Conservation (phyloP, 1,139 yeast species). For the Hyphopichia burtonii region DNA sequence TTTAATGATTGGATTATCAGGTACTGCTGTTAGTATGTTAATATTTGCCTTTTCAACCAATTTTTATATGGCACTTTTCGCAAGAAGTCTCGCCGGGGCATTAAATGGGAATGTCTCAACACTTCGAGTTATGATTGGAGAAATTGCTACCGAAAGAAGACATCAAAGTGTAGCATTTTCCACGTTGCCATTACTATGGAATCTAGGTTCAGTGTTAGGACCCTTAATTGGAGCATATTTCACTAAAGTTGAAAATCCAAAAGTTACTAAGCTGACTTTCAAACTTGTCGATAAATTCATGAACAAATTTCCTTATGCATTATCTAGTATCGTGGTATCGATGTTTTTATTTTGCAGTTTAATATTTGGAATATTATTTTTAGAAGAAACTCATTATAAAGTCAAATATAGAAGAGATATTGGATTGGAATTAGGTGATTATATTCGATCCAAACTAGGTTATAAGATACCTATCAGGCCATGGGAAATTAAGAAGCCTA, state of each 20-base stretch:
- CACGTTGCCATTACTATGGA: conserved; percentile 59
- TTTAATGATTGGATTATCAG: conserved; percentile 48
- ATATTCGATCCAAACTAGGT: conserved; percentile 34
- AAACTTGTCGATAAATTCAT: conserved; percentile 23
- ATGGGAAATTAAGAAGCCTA: conserved; percentile 21
- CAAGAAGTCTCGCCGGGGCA: conserved; percentile 54
- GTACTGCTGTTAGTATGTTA: conserved; percentile 48
- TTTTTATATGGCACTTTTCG: conserved; percentile 50
- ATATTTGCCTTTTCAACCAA: conserved; percentile 52
- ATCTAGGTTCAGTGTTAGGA: conserved; percentile 48
- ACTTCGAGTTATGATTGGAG: conserved; percentile 59
- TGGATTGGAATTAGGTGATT: conserved; percentile 58
- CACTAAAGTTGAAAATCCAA: neutral
- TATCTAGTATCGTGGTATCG: conserved; percentile 59
- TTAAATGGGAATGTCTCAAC: conserved; percentile 65
- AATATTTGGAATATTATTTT: conserved; percentile 46
- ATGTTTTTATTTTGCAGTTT: conserved; percentile 38
- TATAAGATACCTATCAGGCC: conserved; percentile 29
- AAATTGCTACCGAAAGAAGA: conserved; percentile 51
- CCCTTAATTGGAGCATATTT: conserved; percentile 2
- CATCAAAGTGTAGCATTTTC: conserved; percentile 67
- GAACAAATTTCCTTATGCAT: conserved; percentile 52
- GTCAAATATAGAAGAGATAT: conserved; percentile 42
- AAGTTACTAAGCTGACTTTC: no score
- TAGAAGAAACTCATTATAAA: conserved; percentile 60